Evolutionary conservation across 257 asterid species (phyloP).

Genomic region (Linderniella brevidens): DNA sequence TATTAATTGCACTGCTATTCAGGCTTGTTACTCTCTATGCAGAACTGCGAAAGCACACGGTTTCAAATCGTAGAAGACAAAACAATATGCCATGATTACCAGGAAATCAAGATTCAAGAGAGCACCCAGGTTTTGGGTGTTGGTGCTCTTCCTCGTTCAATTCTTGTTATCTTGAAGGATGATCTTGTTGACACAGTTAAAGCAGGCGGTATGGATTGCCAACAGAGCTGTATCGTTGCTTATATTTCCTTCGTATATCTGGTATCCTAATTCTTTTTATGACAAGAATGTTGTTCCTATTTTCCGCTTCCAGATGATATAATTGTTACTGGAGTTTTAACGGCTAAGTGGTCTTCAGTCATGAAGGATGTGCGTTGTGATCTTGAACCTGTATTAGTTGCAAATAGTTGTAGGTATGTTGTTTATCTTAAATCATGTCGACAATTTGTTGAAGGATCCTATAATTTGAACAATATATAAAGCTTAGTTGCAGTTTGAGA

Average conservation of each 20-base stretch:
- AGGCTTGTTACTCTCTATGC: constrained; percentile 12
- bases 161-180: constrained; percentile 81
- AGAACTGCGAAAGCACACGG: constrained; percentile 76
- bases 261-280: constrained; percentile 7
- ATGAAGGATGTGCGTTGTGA: constrained; percentile 86
- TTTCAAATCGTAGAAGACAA: constrained; percentile 69
- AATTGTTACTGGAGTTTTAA: constrained; percentile 80
- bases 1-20: no score
- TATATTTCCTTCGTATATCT: neutral
- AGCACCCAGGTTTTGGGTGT: constrained; percentile 90
- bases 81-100: constrained; percentile 83
- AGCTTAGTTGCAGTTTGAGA: no score
- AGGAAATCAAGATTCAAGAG: constrained; percentile 95
- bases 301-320: constrained; percentile 59
- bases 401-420: constrained; percentile 62
- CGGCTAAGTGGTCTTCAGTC: constrained; percentile 82
- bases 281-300: constrained; percentile 2
- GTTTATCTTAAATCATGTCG: neutral
- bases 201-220: constrained; percentile 73
- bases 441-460: no score
- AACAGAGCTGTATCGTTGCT: neutral
- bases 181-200: constrained; percentile 92
- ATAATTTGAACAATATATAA: no score
- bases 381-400: constrained; percentile 89
- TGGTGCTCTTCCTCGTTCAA: constrained; percentile 97